Evolutionary conservation across 495 filamentous ascomycete species (phyloP), one percentile per base, ranked within the genome.

Genomic region (Penicillium steckii): DNA sequence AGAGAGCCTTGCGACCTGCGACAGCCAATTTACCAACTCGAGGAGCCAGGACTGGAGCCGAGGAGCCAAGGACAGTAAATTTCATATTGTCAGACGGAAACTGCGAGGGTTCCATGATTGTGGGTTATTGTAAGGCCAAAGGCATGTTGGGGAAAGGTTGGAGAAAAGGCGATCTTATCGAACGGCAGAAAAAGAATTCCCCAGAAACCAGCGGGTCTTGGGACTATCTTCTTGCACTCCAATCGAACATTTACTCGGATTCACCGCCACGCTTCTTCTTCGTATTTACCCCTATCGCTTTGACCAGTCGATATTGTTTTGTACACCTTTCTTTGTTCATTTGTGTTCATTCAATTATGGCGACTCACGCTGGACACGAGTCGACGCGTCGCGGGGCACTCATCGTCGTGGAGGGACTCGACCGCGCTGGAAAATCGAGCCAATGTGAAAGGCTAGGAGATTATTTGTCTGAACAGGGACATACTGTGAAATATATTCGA

Each of bases 361-460:
- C 49, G 21, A 37, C 22, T 17, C 33, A 38, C 37, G 46, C 51
- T 46, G 25, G 40, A 30, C 54, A 55, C 35, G 25, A 37, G 30
- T 26, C 50, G n/a, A 56, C 53, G 49, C 57, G 56, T 57, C 81
- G 89, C 57, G 90, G 90, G 43, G 80, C 87, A 26, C 82, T 98
- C 33, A 85, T 97, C 42, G 88, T 94, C 15, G 85, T 98, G 50
- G 94, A 98, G 72, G 94, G 94, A 22, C 82, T 98, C 47, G 94
- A 98, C 64, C 87, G 90, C 51, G 88, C 92, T 30, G 94, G 94
- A 33, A 98, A 98, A 79, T 94, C 92, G 4, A 97, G 93, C 25
- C 94, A 98, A 77, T 91, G 89, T 57, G 80, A 86, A 50, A 76
- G 83, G 47, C 75, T 98, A 47, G 84, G 77, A 66, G 70, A 81